Conservation (phyloP, 2,329 filamentous ascomycete species). For the Talaromyces albobiverticillius region DNA sequence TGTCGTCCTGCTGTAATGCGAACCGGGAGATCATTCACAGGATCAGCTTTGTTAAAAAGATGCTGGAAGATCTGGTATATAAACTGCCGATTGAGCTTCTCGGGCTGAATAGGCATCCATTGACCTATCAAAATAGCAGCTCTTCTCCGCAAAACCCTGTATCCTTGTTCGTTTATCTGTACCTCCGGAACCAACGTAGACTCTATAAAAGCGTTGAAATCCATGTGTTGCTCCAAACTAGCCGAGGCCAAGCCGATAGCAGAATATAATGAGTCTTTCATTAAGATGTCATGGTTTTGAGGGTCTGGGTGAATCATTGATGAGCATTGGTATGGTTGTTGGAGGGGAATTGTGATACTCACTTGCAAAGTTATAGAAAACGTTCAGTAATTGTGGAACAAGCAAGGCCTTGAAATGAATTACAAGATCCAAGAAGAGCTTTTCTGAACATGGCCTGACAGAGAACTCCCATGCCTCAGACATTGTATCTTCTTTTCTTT, state of each 20-base stretch:
- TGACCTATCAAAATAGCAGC: conserved; percentile 86
- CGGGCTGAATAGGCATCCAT: conserved; percentile 79
- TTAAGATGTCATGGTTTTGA: conserved; percentile 67
- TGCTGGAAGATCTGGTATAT: conserved; percentile 89
- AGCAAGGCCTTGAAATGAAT: conserved; percentile 84
- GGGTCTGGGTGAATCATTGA: conserved; percentile 35
- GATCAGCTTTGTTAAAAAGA: conserved; percentile 72
- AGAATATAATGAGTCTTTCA: conserved; percentile 93
- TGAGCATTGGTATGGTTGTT: conserved; percentile 16
- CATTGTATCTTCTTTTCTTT: conserved; percentile 79
- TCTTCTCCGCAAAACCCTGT: conserved; percentile 79
- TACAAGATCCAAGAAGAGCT: conserved; percentile 86
- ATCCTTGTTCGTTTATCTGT: conserved; percentile 64
- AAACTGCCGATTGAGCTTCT: conserved; percentile 64
- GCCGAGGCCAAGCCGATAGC: conserved; percentile 83
- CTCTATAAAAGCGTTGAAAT: conserved; percentile 78
- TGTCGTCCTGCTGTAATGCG: conserved; percentile 86
- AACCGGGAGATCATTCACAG: conserved; percentile 85
- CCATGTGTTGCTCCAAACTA: conserved; percentile 68
- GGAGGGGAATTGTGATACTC: conserved; percentile 36
- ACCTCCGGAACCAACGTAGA: conserved; percentile 75
- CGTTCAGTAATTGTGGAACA: conserved; percentile 72
- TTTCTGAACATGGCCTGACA: conserved; percentile 87
- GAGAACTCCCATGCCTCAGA: conserved; percentile 89
- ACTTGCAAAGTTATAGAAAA: conserved; percentile 76